Evolutionary conservation across 164 flowering plant genomes (phyloP), one percentile per base, ranked within the genome.

Genomic region (Sedum album): DNA sequence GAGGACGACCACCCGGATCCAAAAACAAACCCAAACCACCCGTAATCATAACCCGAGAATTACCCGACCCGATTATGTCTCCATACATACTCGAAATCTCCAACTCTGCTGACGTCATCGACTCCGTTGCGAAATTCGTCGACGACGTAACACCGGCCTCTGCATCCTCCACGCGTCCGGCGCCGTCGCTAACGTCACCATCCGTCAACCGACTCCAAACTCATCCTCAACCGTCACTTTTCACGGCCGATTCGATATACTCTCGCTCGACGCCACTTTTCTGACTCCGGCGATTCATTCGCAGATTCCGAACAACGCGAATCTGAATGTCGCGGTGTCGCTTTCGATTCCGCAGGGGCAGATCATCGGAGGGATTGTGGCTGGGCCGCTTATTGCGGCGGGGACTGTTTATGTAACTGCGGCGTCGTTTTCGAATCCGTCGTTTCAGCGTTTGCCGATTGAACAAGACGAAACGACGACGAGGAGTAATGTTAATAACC

Each of bases 1-100:
- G 93, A 21, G 93, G 93, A 31, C 77, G 93, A 9, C 93, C 93
- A 0, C 93, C 90, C 14, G 93, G 93, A 1, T 88, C 93, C 35
- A 88, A 88, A 64, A 88, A 88, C 77, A 86, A 78, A 65, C 87
- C 90, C 2, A 88, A 83, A 69, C 88, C 90, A 0, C 88, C 90
- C 10, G 74, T 86, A 4, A 65, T 86, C 68, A 76, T 86, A 4
- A 82, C 86, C 31, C 83, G 84, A 0, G 89, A 85, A 18, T 44
- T 44, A 44, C 48, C 82, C 53, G 87, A 83, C 30, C 78, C 79
- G 33, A 74, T 78, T 66, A 84, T 88, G 88, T 76, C 83, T 23
- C 90, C 93, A 0, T 82, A 86, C 80, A 76, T 88, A 46, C 82
- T 88, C 25, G 88, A 88, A 62, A 74, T 88, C 41, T 78, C 88